Evolutionary conservation across 768 basidiomycete species (phyloP).

Genomic region (Collybia sp.): DNA sequence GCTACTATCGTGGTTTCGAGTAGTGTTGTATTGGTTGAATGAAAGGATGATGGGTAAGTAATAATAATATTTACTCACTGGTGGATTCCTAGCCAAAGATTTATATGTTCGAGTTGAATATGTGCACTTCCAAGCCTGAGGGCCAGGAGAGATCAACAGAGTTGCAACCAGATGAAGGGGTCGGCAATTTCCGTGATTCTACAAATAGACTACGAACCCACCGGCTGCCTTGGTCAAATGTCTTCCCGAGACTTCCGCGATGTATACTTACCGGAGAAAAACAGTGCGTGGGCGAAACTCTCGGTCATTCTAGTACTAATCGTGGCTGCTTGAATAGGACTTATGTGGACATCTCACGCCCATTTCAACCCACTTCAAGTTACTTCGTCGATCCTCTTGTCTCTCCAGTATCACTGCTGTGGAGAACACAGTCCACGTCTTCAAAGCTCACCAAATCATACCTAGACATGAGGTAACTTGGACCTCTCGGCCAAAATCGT

Average conservation of each 20-base stretch:
- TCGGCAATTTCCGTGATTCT: constrained; percentile 6
- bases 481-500: background rate
- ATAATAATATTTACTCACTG: too few relatives aligned
- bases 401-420: too few relatives aligned
- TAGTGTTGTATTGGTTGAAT: too few relatives aligned
- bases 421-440: background rate
- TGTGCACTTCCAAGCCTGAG: background rate
- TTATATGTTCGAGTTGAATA: background rate
- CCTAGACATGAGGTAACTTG: constrained; percentile 5
- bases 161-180: background rate
- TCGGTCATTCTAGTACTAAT: constrained; percentile 3
- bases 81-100: background rate
- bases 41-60: too few relatives aligned
- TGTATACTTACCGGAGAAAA: constrained; percentile 19
- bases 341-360: constrained; percentile 6
- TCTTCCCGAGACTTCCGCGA: constrained; percentile 27
- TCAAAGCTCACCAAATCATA: background rate
- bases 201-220: background rate
- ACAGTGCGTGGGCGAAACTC: constrained; percentile 17
- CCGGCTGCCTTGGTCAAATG: constrained; percentile 2
- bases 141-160: background rate
- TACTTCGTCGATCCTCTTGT: too few relatives aligned
- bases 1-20: too few relatives aligned
- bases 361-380: background rate
- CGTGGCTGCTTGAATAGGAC: constrained; percentile 2